These are phyloP conservation scores for Fallopia convolvulus DNA, from an alignment of 148 eudicot species.

Conservation along the genomic window DNA sequence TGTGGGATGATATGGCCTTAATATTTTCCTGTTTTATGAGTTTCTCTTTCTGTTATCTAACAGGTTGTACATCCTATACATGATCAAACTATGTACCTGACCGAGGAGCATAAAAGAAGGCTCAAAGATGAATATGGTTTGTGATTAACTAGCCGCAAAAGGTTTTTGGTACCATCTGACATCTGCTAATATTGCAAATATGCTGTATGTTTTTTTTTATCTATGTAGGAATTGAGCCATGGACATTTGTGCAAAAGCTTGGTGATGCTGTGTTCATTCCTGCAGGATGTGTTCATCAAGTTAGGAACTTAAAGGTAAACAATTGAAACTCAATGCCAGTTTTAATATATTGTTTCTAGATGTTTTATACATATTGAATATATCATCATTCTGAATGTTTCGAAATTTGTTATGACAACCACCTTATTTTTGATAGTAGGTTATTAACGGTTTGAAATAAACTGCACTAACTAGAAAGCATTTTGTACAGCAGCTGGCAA, in stretches of 20 bases:
- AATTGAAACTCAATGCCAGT: not conserved
- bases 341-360: not conserved
- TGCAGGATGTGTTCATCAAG: slow-evolving; percentile 96
- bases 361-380: not conserved
- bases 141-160: slow-evolving; percentile 10
- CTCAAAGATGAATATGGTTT: slow-evolving; percentile 76
- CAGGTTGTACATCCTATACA: slow-evolving; percentile 92
- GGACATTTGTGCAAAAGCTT: slow-evolving; percentile 86
- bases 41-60: slow-evolving; percentile 1
- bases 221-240: slow-evolving; percentile 63
- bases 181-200: not conserved
- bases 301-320: slow-evolving; percentile 71
- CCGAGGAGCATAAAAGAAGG: slow-evolving; percentile 64
- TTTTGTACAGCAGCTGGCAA: not conserved
- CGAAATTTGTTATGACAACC: not conserved
- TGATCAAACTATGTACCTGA: slow-evolving; percentile 77
- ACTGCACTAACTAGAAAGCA: not conserved
- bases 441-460: too few species aligned
- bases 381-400: too few species aligned
- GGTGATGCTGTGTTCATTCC: slow-evolving; percentile 92
- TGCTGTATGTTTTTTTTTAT: slow-evolving; percentile 4
- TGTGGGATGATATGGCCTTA: not conserved
- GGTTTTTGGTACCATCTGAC: not conserved
- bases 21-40: not conserved
- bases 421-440: not conserved